These are phyloP conservation scores for Candida lessepsii DNA, from an alignment of 805 yeast genomes.

Conservation along the genomic window DNA sequence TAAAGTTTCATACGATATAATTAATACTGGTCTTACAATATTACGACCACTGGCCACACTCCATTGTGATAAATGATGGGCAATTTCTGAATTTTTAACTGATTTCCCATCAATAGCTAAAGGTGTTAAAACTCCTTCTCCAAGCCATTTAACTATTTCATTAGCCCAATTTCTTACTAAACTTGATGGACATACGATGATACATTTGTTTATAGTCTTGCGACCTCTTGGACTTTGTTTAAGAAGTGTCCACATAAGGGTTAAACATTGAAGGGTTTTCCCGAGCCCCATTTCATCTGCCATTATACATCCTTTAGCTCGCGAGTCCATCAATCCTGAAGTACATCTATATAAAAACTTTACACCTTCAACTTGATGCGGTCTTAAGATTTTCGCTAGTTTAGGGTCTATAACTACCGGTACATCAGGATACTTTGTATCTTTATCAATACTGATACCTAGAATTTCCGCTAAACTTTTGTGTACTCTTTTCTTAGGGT, in stretches of 20 bases:
- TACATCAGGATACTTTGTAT: conserved; percentile 70
- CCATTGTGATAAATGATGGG: conserved; percentile 74
- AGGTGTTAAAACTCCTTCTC: conserved; percentile 85
- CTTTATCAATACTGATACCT: conserved; percentile 62
- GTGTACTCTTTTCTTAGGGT: conserved; percentile 42
- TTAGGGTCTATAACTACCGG: conserved; percentile 96
- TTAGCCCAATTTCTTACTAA: conserved; percentile 96
- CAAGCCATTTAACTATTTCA: conserved; percentile 92
- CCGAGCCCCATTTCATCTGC: conserved; percentile 98
- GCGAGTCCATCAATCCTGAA: conserved; percentile 76
- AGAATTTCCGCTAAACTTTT: conserved; percentile 76
- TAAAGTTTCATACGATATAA: conserved; percentile 90
- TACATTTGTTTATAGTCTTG: conserved; percentile 81
- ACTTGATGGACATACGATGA: conserved; percentile 94
- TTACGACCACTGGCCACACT: conserved; percentile 83
- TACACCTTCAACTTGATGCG: conserved; percentile 96
- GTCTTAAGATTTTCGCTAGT: conserved; percentile 79
- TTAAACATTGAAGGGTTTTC: conserved; percentile 83
- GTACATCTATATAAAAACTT: conserved; percentile 88
- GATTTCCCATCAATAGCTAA: conserved; percentile 90
- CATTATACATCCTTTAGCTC: conserved; percentile 96
- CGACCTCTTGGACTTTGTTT: conserved; percentile 85
- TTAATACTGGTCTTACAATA: conserved; percentile 88
- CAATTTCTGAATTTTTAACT: conserved; percentile 67
- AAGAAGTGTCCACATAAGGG: conserved; percentile 89